A percentile compares a stretch with the other conserved stretches of the same genome.
Conservation (phyloP, 345 rosid species). For the Erysimum cheiranthoides region DNA sequence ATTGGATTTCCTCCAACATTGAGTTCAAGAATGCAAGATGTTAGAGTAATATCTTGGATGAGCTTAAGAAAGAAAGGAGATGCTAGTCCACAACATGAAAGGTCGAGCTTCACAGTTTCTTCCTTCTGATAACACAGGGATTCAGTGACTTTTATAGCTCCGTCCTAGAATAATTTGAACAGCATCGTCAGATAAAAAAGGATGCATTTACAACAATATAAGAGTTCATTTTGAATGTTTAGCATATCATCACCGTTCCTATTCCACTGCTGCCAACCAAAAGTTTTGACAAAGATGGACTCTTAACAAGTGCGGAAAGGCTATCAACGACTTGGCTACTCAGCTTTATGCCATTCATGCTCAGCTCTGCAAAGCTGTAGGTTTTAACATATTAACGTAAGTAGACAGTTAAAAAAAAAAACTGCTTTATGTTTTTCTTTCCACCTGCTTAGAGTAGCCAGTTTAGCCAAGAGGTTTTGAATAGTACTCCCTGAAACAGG, state of each 20-base stretch:
- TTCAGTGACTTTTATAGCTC: conserved; percentile 62
- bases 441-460: conserved; percentile 69
- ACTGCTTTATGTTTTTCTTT: conserved; percentile 18
- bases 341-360: conserved; percentile 79
- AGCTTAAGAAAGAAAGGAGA: conserved; percentile 54
- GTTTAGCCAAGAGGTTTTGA: conserved; percentile 64
- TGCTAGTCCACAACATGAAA: conserved; percentile 72
- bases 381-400: conserved; percentile 15
- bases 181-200: conserved; percentile 18
- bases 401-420: conserved; percentile 7
- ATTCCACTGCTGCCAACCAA: conserved; percentile 80
- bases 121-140: conserved; percentile 57
- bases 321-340: conserved; percentile 66
- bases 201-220: conserved; percentile 13
- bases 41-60: conserved; percentile 43
- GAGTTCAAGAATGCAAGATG: conserved; percentile 65
- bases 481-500: conserved; percentile 71
- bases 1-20: conserved; percentile 79
- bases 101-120: conserved; percentile 76
- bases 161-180: conserved; percentile 59
- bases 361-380: conserved; percentile 78
- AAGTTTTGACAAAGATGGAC: conserved; percentile 65
- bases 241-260: conserved; percentile 65
- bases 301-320: conserved; percentile 73
- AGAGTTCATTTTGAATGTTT: background rate